phyloP scores from a whole-genome alignment of 768 basidiomycete genomes.

The Sistotremastrum suecicum region DNA sequence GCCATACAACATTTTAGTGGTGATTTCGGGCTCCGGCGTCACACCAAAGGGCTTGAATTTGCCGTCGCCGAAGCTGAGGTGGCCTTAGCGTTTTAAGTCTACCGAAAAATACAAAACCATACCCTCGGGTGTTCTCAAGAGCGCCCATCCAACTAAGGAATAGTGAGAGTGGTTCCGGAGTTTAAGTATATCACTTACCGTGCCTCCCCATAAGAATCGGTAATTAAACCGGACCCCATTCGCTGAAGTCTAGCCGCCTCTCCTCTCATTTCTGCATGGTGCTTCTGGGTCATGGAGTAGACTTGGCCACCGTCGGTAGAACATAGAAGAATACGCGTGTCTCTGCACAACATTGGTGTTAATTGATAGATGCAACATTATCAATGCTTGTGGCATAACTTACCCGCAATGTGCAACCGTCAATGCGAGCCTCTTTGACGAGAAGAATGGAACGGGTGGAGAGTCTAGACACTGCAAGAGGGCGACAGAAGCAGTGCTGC shows the following conservation, averaged over 20 bases:
- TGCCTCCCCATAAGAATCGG: constrained; percentile 90
- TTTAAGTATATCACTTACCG: constrained; percentile 31
- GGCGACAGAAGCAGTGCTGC: constrained; percentile 84
- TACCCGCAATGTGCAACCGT: constrained; percentile 92
- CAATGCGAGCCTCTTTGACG: constrained; percentile 56
- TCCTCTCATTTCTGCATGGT: constrained; percentile 84
- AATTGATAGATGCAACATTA: not conserved
- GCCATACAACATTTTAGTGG: constrained; percentile 66
- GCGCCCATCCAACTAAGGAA: constrained; percentile 80
- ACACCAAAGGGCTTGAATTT: constrained; percentile 84
- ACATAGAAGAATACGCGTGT: constrained; percentile 80
- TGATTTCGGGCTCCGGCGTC: constrained; percentile 85
- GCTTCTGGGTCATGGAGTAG: constrained; percentile 83
- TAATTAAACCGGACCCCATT: constrained; percentile 78
- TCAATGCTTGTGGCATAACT: constrained; percentile 8
- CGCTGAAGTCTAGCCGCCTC: constrained; percentile 76
- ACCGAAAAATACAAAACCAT: constrained; percentile 11
- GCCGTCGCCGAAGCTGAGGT: constrained; percentile 67
- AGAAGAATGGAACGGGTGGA: constrained; percentile 72
- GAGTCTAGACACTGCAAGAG: constrained; percentile 83
- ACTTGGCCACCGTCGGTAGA: constrained; percentile 57
- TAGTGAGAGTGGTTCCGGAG: constrained; percentile 1
- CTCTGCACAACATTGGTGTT: constrained; percentile 30
- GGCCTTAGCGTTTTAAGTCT: constrained; percentile 1
- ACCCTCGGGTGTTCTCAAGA: constrained; percentile 85